Evolutionary conservation across 768 basidiomycete genomes (phyloP).

Genomic region (Saitozyma podzolica): DNA sequence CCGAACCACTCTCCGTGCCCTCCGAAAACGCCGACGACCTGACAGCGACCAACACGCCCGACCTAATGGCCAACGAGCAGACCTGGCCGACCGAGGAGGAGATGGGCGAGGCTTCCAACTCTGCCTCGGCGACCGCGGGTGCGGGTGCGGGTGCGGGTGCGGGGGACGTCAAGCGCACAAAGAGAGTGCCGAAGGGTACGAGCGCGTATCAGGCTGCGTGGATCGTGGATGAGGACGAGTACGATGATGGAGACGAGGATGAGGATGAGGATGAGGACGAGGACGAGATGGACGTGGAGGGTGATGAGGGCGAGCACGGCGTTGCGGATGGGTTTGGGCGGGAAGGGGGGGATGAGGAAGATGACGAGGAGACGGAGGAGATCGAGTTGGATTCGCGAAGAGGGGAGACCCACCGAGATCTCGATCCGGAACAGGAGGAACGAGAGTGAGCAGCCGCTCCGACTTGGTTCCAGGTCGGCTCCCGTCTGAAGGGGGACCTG

Average conservation of each 20-base stretch:
- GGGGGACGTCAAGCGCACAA: constrained; percentile 59
- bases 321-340: constrained; percentile 29
- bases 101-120: constrained; percentile 60
- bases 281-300: constrained; percentile 45
- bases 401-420: constrained; percentile 60
- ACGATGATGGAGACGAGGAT: constrained; percentile 60
- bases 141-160: constrained; percentile 77
- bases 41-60: constrained; percentile 80
- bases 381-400: constrained; percentile 58
- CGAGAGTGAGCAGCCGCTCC: constrained; percentile 64
- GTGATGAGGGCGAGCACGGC: constrained; percentile 47
- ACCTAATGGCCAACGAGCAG: constrained; percentile 89
- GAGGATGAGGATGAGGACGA: constrained; percentile 57
- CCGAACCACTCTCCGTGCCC: constrained; percentile 64
- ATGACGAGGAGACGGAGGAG: constrained; percentile 64
- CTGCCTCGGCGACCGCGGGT: constrained; percentile 61
- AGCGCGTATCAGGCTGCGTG: constrained; percentile 96
- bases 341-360: constrained; percentile 58
- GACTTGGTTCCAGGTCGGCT: constrained; percentile 7
- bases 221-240: constrained; percentile 82
- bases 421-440: constrained; percentile 71
- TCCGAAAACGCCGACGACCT: constrained; percentile 74
- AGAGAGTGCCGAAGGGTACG: constrained; percentile 87
- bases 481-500: neutral
- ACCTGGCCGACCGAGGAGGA: constrained; percentile 99